Conservation (phyloP, 2,329 filamentous ascomycete species). For the Drechslerella coelobrocha region DNA sequence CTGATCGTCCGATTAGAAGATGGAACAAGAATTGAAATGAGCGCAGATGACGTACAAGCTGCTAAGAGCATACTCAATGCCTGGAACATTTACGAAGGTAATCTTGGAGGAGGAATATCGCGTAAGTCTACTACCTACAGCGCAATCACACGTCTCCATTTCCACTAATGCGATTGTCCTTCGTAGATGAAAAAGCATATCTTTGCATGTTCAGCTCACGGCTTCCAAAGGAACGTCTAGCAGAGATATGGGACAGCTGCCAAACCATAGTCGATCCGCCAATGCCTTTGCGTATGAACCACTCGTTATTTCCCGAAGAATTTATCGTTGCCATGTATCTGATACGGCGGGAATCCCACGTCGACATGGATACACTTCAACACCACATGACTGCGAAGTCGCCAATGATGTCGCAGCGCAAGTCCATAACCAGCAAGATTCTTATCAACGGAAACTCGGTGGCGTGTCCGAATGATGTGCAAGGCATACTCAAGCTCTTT, state of each 20-base stretch:
- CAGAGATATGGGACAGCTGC: slow-evolving; percentile 47
- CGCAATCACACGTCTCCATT: too few species aligned
- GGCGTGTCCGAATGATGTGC: slow-evolving; percentile 31
- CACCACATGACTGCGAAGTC: slow-evolving; percentile 45
- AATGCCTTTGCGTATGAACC: slow-evolving; percentile 36
- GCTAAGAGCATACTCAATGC: slow-evolving; percentile 44
- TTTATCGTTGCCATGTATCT: slow-evolving; percentile 42
- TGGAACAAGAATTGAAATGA: slow-evolving; percentile 31
- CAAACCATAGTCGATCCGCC: slow-evolving; percentile 42
- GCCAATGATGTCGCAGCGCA: slow-evolving; percentile 34
- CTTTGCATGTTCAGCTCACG: slow-evolving; percentile 43
- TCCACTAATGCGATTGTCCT: not conserved
- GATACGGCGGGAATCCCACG: slow-evolving; percentile 18
- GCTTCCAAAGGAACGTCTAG: slow-evolving; percentile 40
- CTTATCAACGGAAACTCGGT: slow-evolving; percentile 37
- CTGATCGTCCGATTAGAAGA: slow-evolving; percentile 31
- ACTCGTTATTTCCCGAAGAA: slow-evolving; percentile 42
- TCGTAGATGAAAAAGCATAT: slow-evolving; percentile 38
- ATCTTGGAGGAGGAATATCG: slow-evolving; percentile 45
- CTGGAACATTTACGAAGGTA: slow-evolving; percentile 47
- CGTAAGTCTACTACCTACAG: slow-evolving; percentile 6
- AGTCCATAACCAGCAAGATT: slow-evolving; percentile 37
- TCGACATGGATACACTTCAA: slow-evolving; percentile 38
- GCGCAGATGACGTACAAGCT: slow-evolving; percentile 37
- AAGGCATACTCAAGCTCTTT: slow-evolving; percentile 37